A percentile compares a stretch with the other conserved stretches of the same genome.
Evolutionary conservation across 2,329 filamentous ascomycete genomes (phyloP).

Genomic region (Trichoderma breve): DNA sequence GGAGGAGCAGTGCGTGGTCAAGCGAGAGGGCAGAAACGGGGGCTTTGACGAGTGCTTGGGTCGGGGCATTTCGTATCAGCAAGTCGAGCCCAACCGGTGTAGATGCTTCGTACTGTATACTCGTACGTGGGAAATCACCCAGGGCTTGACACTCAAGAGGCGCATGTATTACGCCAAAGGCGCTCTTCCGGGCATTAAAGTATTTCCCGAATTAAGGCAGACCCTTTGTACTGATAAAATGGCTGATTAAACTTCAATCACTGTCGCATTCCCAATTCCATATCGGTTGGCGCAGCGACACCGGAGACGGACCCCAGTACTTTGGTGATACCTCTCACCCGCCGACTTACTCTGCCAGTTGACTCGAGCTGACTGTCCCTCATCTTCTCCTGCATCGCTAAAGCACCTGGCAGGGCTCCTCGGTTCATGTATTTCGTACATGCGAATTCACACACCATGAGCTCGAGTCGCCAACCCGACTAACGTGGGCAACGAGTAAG

Average conservation of each 20-base stretch:
- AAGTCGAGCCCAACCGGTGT: neutral
- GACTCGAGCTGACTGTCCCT: conserved; percentile 11
- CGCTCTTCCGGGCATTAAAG: neutral
- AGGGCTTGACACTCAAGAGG: neutral
- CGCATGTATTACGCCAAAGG: neutral
- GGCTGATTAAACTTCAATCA: neutral
- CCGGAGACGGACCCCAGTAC: neutral
- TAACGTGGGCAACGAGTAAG: conserved; percentile 4
- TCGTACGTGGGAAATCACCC: neutral
- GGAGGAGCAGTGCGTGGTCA: conserved; percentile 1
- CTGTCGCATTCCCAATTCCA: neutral
- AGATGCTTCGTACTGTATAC: neutral
- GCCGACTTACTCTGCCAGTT: neutral
- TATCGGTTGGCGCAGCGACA: neutral
- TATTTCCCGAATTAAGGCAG: neutral
- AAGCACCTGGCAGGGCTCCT: neutral
- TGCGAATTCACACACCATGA: neutral
- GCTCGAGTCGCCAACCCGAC: neutral
- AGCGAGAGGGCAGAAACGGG: neutral
- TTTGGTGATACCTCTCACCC: neutral
- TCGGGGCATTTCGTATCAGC: neutral
- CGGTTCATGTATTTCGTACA: conserved; percentile 17
- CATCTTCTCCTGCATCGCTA: conserved; percentile 7
- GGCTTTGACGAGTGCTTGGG: neutral
- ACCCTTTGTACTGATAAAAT: neutral